These are phyloP conservation scores for Panicum miliaceum DNA, from an alignment of 176 grass and related monocot genomes.

Conservation along the genomic window DNA sequence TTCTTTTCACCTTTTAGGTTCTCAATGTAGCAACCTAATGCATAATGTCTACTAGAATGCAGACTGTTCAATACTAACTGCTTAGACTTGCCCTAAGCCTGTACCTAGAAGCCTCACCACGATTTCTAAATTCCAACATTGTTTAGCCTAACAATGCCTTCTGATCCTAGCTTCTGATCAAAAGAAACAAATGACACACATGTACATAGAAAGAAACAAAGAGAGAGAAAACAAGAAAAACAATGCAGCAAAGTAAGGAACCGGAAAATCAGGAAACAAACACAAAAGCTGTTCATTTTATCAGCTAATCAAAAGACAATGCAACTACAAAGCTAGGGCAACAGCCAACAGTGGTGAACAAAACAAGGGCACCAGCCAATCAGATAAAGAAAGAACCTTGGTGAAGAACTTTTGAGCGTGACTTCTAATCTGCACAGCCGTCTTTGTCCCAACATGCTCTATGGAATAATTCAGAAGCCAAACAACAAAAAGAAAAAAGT, in stretches of 20 bases:
- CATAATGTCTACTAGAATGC: neutral
- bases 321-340: constrained; percentile 25
- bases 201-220: constrained; percentile 15
- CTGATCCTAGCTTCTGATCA: too few relatives aligned
- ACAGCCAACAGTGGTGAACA: neutral
- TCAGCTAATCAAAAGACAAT: constrained; percentile 29
- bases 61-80: neutral
- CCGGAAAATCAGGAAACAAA: constrained; percentile 25
- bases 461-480: constrained; percentile 39
- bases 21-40: constrained; percentile 5
- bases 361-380: constrained; percentile 39
- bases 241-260: constrained; percentile 9
- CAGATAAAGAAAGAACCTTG: constrained; percentile 73
- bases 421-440: constrained; percentile 96
- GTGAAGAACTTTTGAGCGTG: constrained; percentile 99
- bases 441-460: constrained; percentile 99
- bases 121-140: neutral
- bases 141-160: too few relatives aligned
- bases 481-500: constrained; percentile 43
- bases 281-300: neutral
- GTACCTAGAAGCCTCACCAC: neutral
- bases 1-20: neutral
- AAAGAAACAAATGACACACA: constrained; percentile 34
- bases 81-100: neutral
- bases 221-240: constrained; percentile 8